These are phyloP conservation scores for Aspergillus chevalieri DNA, from an alignment of 2,329 filamentous ascomycete species.

Conservation along the genomic window DNA sequence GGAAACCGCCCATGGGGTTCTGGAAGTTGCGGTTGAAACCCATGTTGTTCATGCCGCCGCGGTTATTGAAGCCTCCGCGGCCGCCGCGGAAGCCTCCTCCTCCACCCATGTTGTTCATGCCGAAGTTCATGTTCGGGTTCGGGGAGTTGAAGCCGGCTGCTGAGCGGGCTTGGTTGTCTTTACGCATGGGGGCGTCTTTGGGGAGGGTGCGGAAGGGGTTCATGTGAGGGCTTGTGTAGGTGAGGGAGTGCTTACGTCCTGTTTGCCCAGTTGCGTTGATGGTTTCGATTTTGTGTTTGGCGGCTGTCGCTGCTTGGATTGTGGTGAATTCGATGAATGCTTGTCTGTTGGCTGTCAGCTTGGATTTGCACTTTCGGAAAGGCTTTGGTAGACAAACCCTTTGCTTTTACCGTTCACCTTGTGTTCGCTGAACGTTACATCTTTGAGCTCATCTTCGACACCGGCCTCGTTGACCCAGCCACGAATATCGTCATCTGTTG, in stretches of 20 bases:
- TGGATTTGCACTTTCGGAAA: neutral
- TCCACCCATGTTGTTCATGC: slow-evolving; percentile 33
- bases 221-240: slow-evolving; percentile 67
- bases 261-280: slow-evolving; percentile 51
- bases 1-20: slow-evolving; percentile 38
- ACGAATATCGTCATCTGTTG: slow-evolving; percentile 87
- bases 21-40: slow-evolving; percentile 50
- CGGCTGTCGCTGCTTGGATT: slow-evolving; percentile 75
- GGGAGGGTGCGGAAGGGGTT: slow-evolving; percentile 90
- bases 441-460: slow-evolving; percentile 78
- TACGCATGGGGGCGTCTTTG: slow-evolving; percentile 74
- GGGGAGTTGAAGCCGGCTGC: slow-evolving; percentile 41
- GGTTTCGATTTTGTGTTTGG: slow-evolving; percentile 73
- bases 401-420: slow-evolving; percentile 99
- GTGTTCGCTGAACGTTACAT: slow-evolving; percentile 95
- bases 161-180: slow-evolving; percentile 52
- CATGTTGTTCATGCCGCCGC: slow-evolving; percentile 33
- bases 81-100: slow-evolving; percentile 49
- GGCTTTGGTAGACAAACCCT: slow-evolving; percentile 53
- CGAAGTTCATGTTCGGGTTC: slow-evolving; percentile 37
- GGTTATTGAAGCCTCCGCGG: slow-evolving; percentile 38
- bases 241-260: slow-evolving; percentile 62
- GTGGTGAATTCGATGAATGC: slow-evolving; percentile 81
- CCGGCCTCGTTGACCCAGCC: slow-evolving; percentile 75
- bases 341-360: slow-evolving; percentile 42